phyloP scores from a whole-genome alignment of 139 green algal species.

The Ettlia oleoabundans region DNA sequence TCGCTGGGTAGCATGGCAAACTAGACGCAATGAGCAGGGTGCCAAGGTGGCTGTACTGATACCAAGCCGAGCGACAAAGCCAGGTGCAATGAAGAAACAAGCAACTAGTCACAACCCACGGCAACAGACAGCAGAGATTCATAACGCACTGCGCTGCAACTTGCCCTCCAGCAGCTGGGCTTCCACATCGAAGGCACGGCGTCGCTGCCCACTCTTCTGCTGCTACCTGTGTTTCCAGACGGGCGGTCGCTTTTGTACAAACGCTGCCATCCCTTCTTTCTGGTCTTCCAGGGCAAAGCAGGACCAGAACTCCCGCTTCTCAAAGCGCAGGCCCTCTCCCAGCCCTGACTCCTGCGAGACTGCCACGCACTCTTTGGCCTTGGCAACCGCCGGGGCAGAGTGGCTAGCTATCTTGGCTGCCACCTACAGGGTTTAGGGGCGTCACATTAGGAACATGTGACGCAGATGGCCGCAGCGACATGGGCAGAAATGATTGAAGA shows the following conservation, averaged over 20 bases:
- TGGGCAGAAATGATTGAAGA: neutral
- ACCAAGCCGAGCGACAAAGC: too few relatives aligned
- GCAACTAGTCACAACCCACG: too few relatives aligned
- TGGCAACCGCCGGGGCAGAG: slow-evolving; percentile 13
- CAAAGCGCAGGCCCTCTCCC: slow-evolving; percentile 51
- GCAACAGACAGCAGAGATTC: too few relatives aligned
- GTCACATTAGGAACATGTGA: neutral
- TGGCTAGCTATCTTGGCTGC: slow-evolving; percentile 48
- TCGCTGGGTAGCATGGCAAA: too few relatives aligned
- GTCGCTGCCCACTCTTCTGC: neutral
- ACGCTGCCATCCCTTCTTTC: slow-evolving; percentile 77
- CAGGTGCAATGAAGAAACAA: too few relatives aligned
- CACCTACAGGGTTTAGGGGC: slow-evolving; percentile 18
- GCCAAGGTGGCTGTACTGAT: too few relatives aligned
- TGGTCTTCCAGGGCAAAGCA: slow-evolving; percentile 71
- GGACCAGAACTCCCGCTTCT: slow-evolving; percentile 69
- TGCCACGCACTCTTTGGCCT: slow-evolving; percentile 21
- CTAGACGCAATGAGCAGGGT: too few relatives aligned
- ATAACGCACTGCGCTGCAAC: too few relatives aligned
- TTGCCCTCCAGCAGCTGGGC: too few relatives aligned
- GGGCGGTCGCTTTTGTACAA: slow-evolving; percentile 70
- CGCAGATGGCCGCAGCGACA: neutral
- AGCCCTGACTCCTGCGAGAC: neutral
- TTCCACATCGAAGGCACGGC: too few relatives aligned
- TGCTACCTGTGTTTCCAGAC: slow-evolving; percentile 40